Evolutionary conservation across 2,329 filamentous ascomycete genomes (phyloP).

Genomic region (Aspergillus niger): DNA sequence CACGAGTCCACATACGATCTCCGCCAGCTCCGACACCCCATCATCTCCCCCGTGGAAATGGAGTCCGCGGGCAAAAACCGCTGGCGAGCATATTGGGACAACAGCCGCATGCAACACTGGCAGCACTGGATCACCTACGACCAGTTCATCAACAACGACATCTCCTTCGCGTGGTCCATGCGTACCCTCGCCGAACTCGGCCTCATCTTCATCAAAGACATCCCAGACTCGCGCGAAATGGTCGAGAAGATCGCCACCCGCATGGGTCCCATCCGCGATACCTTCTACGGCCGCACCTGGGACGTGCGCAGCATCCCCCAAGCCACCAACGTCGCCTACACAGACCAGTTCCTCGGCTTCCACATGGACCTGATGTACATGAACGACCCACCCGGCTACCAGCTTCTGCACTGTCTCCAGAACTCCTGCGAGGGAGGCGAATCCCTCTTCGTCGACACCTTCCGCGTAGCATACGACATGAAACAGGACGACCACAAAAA

Average conservation of each 20-base stretch:
- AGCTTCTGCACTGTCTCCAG: slow-evolving; percentile 85
- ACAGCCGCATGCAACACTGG: slow-evolving; percentile 45
- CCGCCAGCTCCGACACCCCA: slow-evolving; percentile 16
- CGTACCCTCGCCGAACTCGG: slow-evolving; percentile 66
- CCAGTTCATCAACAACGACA: slow-evolving; percentile 67
- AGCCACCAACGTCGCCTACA: slow-evolving; percentile 92
- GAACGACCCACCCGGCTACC: slow-evolving; percentile 73
- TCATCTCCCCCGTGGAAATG: not conserved
- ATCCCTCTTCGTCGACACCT: slow-evolving; percentile 80
- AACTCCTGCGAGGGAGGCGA: slow-evolving; percentile 79
- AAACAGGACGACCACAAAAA: not conserved
- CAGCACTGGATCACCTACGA: slow-evolving; percentile 65
- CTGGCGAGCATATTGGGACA: slow-evolving; percentile 39
- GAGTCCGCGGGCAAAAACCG: not conserved
- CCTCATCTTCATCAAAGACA: slow-evolving; percentile 72
- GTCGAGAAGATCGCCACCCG: slow-evolving; percentile 69
- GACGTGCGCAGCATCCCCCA: slow-evolving; percentile 80
- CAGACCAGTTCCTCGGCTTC: slow-evolving; percentile 75
- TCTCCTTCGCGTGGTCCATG: slow-evolving; percentile 63
- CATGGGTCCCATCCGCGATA: slow-evolving; percentile 78
- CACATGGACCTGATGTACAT: slow-evolving; percentile 96
- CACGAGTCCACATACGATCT: slow-evolving; percentile 43
- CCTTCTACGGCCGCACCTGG: slow-evolving; percentile 90
- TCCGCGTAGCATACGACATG: slow-evolving; percentile 56
- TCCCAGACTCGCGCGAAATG: slow-evolving; percentile 67